A percentile compares a stretch with the other conserved stretches of the same genome.
These are phyloP conservation scores for Collybia sp. DNA, from an alignment of 768 basidiomycete species.

Conservation along the genomic window DNA sequence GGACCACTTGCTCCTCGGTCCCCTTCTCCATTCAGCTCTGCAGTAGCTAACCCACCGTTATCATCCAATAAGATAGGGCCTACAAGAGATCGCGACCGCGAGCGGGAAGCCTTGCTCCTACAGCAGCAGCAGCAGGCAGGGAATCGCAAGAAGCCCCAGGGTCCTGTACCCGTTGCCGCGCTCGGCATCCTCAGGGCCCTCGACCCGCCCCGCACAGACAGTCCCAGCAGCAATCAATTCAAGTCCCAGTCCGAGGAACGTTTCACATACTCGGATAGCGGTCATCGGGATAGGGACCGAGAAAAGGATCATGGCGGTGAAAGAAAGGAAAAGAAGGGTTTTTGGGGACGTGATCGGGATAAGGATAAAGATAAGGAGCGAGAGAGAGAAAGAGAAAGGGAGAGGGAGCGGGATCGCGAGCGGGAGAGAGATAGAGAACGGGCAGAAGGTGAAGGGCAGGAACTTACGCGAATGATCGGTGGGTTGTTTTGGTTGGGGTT, in stretches of 20 bases:
- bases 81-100: conserved; percentile 16
- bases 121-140: conserved; percentile 12
- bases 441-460: conserved; percentile 8
- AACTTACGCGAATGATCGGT: conserved; percentile 16
- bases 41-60: conserved; percentile 14
- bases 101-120: conserved; percentile 3
- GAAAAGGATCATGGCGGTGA: conserved; percentile 16
- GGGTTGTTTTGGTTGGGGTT: not conserved
- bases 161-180: conserved; percentile 31
- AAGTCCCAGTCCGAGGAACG: conserved; percentile 28
- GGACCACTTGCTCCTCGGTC: conserved; percentile 35
- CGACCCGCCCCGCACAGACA: conserved; percentile 39
- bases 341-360: conserved; percentile 43
- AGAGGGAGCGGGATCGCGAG: conserved; percentile 4
- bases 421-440: conserved; percentile 8
- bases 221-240: conserved; percentile 21
- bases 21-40: conserved; percentile 39
- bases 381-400: conserved; percentile 8
- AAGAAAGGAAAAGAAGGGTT: conserved; percentile 49
- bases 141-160: conserved; percentile 15
- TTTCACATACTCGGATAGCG: conserved; percentile 22
- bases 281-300: conserved; percentile 19
- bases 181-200: conserved; percentile 58
- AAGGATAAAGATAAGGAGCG: conserved; percentile 15
- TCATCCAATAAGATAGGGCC: conserved; percentile 5